Percentiles rank a stretch among this genome's conserved stretches.
Evolutionary conservation across 179 eudicot species (phyloP).

Genomic region (Silene coronaria): DNA sequence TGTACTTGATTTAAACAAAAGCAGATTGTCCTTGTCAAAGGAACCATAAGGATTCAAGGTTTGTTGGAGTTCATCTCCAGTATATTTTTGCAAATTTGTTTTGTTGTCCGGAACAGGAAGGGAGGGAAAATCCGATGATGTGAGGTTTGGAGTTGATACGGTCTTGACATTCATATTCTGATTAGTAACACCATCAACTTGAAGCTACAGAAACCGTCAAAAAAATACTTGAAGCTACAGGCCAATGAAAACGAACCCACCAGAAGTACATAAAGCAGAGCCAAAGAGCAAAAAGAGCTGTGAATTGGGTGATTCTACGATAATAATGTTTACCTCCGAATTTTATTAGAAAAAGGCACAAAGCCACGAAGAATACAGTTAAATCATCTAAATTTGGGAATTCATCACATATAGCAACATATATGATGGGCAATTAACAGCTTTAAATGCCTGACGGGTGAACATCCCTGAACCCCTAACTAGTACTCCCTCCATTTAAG

Average conservation of each 20-base stretch:
- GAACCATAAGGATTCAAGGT: constrained; percentile 43
- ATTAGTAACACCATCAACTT: constrained; percentile 69
- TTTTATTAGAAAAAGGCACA: neutral
- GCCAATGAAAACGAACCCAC: constrained; percentile 1
- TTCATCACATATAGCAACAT: neutral
- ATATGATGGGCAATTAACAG: neutral
- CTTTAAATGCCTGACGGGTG: neutral
- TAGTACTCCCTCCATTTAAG: too few species aligned
- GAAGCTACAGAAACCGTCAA: constrained; percentile 52
- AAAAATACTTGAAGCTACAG: neutral
- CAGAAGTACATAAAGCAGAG: neutral
- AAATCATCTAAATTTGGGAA: neutral
- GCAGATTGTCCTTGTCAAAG: constrained; percentile 51
- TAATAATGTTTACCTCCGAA: neutral
- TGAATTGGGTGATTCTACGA: neutral
- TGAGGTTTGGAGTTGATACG: constrained; percentile 68
- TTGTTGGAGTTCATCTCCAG: constrained; percentile 57
- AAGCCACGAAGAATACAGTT: neutral
- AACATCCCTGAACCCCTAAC: neutral
- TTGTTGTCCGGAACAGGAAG: constrained; percentile 55
- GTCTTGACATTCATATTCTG: constrained; percentile 58
- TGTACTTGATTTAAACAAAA: constrained; percentile 47
- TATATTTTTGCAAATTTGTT: constrained; percentile 42
- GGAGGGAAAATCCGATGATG: constrained; percentile 63
- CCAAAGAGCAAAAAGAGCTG: neutral